phyloP scores from a whole-genome alignment of 768 basidiomycete genomes.

The Punctularia strigosozonata region DNA sequence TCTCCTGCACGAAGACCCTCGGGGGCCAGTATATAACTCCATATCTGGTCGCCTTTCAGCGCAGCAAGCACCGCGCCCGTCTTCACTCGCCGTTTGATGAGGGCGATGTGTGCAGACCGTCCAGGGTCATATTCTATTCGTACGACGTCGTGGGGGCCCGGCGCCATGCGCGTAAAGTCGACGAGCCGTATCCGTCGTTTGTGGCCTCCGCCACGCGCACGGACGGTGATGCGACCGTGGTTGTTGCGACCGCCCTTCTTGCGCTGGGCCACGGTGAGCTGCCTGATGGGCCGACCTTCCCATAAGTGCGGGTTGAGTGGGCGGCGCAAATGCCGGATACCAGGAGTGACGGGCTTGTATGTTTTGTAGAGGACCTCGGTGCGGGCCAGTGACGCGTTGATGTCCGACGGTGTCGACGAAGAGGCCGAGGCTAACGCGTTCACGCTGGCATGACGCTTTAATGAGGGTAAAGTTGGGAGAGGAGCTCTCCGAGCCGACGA shows the following conservation, averaged over 20 bases:
- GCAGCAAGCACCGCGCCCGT: too few species aligned
- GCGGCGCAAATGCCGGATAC: slow-evolving; percentile 78
- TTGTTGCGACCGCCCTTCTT: slow-evolving; percentile 81
- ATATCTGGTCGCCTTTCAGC: slow-evolving; percentile 43
- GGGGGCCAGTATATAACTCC: slow-evolving; percentile 89
- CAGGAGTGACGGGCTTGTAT: slow-evolving; percentile 81
- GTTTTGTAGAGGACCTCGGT: slow-evolving; percentile 63
- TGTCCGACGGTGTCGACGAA: slow-evolving; percentile 18
- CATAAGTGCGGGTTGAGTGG: slow-evolving; percentile 76
- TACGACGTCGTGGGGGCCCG: slow-evolving; percentile 79
- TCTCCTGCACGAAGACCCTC: slow-evolving; percentile 86
- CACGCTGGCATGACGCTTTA: slow-evolving; percentile 7
- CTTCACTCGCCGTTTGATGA: slow-evolving; percentile 55
- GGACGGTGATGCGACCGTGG: slow-evolving; percentile 76
- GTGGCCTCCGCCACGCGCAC: slow-evolving; percentile 88
- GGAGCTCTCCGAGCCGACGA: too few species aligned
- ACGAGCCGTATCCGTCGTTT: slow-evolving; percentile 73
- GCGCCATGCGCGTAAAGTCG: slow-evolving; percentile 73
- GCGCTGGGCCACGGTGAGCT: slow-evolving; percentile 72
- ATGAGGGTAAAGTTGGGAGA: too few species aligned
- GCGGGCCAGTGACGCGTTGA: slow-evolving; percentile 34
- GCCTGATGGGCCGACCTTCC: slow-evolving; percentile 73
- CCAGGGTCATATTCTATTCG: slow-evolving; percentile 97
- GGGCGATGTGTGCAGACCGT: slow-evolving; percentile 87
- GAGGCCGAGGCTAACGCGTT: slow-evolving; percentile 12